Percentiles rank a stretch among this genome's conserved stretches.
Conservation (phyloP, 176 grass and related monocot genomes). For the Rhynchospora breviuscula region DNA sequence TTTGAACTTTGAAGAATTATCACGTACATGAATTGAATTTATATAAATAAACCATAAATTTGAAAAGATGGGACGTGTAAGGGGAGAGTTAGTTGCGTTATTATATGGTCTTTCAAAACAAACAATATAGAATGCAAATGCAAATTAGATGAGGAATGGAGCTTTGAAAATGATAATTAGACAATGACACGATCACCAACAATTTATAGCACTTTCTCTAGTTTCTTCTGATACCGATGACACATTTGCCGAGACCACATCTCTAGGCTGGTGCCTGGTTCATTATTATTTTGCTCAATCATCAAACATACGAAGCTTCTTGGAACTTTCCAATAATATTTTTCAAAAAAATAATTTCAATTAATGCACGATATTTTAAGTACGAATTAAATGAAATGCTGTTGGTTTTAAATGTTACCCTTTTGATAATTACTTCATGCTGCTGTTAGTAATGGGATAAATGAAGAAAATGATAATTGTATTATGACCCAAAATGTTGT, state of each 20-base stretch:
- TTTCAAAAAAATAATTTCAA: not conserved
- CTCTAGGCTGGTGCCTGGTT: not conserved
- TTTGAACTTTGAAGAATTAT: not conserved
- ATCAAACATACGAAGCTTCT: conserved; percentile 1
- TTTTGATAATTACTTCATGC: too few species aligned
- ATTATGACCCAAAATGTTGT: too few species aligned
- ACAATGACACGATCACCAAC: not conserved
- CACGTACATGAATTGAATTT: not conserved
- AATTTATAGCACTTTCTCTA: not conserved
- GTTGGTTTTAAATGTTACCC: too few species aligned
- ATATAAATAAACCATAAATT: not conserved
- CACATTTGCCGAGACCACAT: not conserved
- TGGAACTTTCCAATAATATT: not conserved
- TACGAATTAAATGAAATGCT: not conserved
- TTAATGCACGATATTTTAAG: not conserved
- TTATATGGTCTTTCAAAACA: not conserved
- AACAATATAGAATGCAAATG: not conserved
- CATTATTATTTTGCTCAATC: not conserved
- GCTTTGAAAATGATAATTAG: not conserved
- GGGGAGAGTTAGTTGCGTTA: not conserved
- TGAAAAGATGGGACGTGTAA: not conserved
- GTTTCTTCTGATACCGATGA: not conserved
- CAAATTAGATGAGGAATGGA: not conserved
- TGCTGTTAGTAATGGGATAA: too few species aligned
- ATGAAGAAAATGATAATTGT: too few species aligned